Evolutionary conservation across 1,284 basidiomycete genomes (phyloP).

Genomic region (Irpex sp.): DNA sequence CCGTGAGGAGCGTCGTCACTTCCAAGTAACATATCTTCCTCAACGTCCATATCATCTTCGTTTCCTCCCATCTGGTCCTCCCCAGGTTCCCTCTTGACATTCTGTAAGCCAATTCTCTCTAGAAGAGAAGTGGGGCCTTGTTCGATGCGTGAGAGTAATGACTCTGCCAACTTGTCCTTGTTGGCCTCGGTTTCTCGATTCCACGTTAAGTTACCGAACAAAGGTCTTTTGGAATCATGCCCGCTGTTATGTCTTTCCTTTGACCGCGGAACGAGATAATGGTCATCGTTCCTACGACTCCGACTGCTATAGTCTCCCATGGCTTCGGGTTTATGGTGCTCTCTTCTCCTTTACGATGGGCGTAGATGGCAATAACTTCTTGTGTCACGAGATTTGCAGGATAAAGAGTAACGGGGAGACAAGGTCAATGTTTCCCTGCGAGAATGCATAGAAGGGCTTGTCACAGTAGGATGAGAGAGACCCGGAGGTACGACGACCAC

Average conservation of each 20-base stretch:
- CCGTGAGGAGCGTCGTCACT: background rate
- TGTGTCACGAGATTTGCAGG: background rate
- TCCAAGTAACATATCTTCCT: background rate
- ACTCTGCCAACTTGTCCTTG: background rate
- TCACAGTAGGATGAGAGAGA: background rate
- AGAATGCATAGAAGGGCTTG: background rate
- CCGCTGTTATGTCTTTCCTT: background rate
- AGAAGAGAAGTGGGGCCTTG: conserved; percentile 3
- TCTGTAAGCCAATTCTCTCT: conserved; percentile 3
- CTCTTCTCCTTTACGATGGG: background rate
- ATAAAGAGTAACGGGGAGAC: background rate
- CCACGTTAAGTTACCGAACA: background rate
- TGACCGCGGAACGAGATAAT: background rate
- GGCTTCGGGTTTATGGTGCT: background rate
- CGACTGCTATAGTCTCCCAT: background rate
- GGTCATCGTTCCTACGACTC: background rate
- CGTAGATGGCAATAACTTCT: background rate
- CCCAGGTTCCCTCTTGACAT: background rate
- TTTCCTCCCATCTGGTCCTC: background rate
- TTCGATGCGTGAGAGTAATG: conserved; percentile 5
- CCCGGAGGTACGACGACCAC: background rate
- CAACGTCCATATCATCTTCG: background rate
- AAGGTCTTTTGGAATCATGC: background rate
- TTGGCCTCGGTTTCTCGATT: background rate
- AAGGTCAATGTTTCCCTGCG: background rate